Conservation (phyloP, 2,329 filamentous ascomycete species). For the Fusarium compactum region DNA sequence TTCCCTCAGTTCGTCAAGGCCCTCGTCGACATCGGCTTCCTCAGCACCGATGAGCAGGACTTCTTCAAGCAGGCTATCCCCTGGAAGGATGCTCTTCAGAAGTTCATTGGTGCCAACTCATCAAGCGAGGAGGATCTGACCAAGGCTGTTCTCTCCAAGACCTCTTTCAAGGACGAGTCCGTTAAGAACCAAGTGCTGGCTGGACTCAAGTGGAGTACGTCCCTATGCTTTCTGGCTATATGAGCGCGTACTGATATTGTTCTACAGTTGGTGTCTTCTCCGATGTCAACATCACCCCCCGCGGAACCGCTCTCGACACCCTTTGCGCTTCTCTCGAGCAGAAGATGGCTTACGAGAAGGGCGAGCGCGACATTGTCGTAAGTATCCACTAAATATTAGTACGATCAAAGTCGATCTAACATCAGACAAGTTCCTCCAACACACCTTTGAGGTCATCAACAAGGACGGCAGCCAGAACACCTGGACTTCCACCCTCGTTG, state of each 20-base stretch:
- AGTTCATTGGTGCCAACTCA: conserved; percentile 78
- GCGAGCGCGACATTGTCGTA: conserved; percentile 71
- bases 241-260: background rate
- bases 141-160: conserved; percentile 79
- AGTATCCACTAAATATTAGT: background rate
- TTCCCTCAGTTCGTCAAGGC: conserved; percentile 92
- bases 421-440: conserved; percentile 59
- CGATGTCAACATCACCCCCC: conserved; percentile 68
- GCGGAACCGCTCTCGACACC: conserved; percentile 76
- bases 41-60: conserved; percentile 69
- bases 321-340: conserved; percentile 72
- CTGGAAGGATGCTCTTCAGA: conserved; percentile 88
- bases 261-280: conserved; percentile 39
- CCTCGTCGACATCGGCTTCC: conserved; percentile 90
- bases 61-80: conserved; percentile 73
- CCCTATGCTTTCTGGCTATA: background rate
- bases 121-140: conserved; percentile 76
- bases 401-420: background rate
- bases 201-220: conserved; percentile 35
- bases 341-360: conserved; percentile 76
- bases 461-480: conserved; percentile 81
- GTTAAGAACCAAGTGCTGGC: conserved; percentile 29
- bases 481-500: conserved; percentile 81
- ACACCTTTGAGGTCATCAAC: conserved; percentile 68
- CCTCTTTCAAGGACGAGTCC: conserved; percentile 46